A percentile compares a stretch with the other conserved stretches of the same genome.
Evolutionary conservation across 495 filamentous ascomycete species (phyloP).

Genomic region (Talaromyces adpressus): DNA sequence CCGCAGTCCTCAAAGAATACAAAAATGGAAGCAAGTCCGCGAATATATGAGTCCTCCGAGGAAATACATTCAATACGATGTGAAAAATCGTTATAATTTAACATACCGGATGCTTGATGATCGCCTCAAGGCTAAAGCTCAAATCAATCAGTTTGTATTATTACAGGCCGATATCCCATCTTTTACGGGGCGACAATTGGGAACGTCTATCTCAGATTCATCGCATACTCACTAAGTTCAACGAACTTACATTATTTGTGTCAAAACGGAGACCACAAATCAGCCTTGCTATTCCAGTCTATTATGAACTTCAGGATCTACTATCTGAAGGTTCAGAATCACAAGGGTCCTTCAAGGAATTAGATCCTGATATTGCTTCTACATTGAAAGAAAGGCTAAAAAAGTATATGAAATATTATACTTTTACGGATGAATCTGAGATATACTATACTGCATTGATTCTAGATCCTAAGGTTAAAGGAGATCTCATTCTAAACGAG

Average conservation of each 20-base stretch:
- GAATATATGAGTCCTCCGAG: background rate
- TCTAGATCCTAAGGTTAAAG: slow-evolving; percentile 10
- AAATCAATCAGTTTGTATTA: too few relatives aligned
- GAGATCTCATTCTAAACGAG: slow-evolving; percentile 6
- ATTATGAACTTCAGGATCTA: slow-evolving; percentile 11
- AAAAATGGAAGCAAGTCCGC: slow-evolving; percentile 9
- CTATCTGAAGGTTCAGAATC: slow-evolving; percentile 1
- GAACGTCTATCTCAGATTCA: too few relatives aligned
- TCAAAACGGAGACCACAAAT: slow-evolving; percentile 12
- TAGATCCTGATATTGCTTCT: slow-evolving; percentile 9
- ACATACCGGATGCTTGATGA: slow-evolving; percentile 9
- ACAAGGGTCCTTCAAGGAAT: slow-evolving; percentile 2
- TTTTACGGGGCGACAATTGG: too few relatives aligned
- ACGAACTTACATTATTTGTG: slow-evolving; percentile 8
- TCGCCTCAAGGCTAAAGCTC: too few relatives aligned
- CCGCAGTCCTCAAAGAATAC: slow-evolving; percentile 11
- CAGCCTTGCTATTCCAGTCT: slow-evolving; percentile 11
- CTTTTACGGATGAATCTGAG: slow-evolving; percentile 11
- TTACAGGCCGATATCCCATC: too few relatives aligned
- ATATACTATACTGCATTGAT: slow-evolving; percentile 10
- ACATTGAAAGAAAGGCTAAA: slow-evolving; percentile 11
- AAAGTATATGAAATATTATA: slow-evolving; percentile 14
- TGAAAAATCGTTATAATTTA: slow-evolving; percentile 11
- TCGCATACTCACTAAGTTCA: too few relatives aligned
- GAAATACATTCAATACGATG: slow-evolving; percentile 12